These are phyloP conservation scores for Nidula microcarpa DNA, from an alignment of 768 basidiomycete species.

Conservation along the genomic window DNA sequence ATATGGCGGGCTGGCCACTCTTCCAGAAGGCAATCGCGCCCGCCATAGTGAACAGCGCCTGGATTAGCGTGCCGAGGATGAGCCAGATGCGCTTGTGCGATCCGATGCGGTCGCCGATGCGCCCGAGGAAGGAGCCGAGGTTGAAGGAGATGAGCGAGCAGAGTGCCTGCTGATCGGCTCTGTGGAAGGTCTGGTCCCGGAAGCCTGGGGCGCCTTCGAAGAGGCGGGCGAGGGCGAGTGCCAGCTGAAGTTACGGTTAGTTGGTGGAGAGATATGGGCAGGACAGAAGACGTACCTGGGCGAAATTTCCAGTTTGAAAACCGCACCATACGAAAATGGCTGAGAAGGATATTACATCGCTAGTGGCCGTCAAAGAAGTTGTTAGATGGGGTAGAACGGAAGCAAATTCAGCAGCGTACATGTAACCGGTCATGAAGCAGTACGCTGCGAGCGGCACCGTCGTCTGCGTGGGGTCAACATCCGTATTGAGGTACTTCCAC, in stretches of 20 bases:
- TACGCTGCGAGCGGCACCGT: slow-evolving; percentile 57
- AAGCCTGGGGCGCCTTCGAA: slow-evolving; percentile 50
- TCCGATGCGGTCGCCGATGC: slow-evolving; percentile 82
- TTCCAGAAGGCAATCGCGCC: slow-evolving; percentile 72
- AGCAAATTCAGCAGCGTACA: slow-evolving; percentile 38
- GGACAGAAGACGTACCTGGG: slow-evolving; percentile 41
- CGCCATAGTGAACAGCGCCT: slow-evolving; percentile 74
- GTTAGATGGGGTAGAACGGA: neutral
- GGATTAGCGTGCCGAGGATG: slow-evolving; percentile 63
- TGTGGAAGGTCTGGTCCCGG: slow-evolving; percentile 64
- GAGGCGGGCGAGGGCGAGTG: slow-evolving; percentile 79
- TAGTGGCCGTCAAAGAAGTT: slow-evolving; percentile 15
- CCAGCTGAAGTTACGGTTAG: slow-evolving; percentile 41
- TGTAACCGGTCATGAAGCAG: slow-evolving; percentile 79
- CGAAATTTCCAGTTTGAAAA: slow-evolving; percentile 79
- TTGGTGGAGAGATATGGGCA: neutral
- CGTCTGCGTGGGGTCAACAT: slow-evolving; percentile 50
- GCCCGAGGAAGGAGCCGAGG: slow-evolving; percentile 71
- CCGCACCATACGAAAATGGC: slow-evolving; percentile 84
- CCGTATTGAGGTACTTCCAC: slow-evolving; percentile 34
- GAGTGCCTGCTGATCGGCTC: slow-evolving; percentile 80
- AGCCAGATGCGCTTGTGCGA: slow-evolving; percentile 75
- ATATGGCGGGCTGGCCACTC: slow-evolving; percentile 53
- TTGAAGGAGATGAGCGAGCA: slow-evolving; percentile 79
- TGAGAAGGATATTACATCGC: slow-evolving; percentile 72